A percentile compares a stretch with the other conserved stretches of the same genome.
phyloP scores from a whole-genome alignment of 2,329 filamentous ascomycete genomes.

The Diaporthe sp. region DNA sequence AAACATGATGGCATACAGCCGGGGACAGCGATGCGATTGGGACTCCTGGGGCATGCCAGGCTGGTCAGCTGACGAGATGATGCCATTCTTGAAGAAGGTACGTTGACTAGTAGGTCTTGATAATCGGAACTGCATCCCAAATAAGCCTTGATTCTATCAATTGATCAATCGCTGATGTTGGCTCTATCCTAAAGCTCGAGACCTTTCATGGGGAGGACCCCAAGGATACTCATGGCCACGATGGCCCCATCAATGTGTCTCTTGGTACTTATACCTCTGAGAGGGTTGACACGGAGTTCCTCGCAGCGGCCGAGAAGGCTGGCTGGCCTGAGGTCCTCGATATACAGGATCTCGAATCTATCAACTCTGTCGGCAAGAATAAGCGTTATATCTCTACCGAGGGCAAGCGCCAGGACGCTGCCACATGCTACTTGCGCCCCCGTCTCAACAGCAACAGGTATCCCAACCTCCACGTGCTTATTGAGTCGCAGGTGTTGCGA shows the following conservation, averaged over 20 bases:
- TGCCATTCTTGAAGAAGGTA: constrained; percentile 62
- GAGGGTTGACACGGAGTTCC: constrained; percentile 54
- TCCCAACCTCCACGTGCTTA: constrained; percentile 64
- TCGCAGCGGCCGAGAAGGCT: constrained; percentile 54
- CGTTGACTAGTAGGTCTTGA: not conserved
- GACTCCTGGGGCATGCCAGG: constrained; percentile 42
- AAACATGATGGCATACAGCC: constrained; percentile 55
- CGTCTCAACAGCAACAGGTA: constrained; percentile 56
- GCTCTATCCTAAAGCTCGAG: constrained; percentile 49
- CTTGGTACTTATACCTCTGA: constrained; percentile 54
- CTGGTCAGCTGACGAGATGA: constrained; percentile 47
- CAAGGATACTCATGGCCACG: constrained; percentile 55
- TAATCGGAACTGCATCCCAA: not conserved
- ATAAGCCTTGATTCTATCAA: not conserved
- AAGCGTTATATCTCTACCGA: constrained; percentile 45
- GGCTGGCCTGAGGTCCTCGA: constrained; percentile 60
- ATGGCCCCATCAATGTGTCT: constrained; percentile 61
- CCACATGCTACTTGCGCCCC: constrained; percentile 61
- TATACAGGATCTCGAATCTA: constrained; percentile 56
- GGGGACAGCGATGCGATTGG: constrained; percentile 46
- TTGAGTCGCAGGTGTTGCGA: constrained; percentile 60
- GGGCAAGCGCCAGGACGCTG: constrained; percentile 63
- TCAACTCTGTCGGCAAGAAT: constrained; percentile 41
- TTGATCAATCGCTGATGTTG: not conserved
- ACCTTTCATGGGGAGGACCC: constrained; percentile 57